Conservation (phyloP, 371 early-diverging fungal species). For the Umbelopsis sp. region DNA sequence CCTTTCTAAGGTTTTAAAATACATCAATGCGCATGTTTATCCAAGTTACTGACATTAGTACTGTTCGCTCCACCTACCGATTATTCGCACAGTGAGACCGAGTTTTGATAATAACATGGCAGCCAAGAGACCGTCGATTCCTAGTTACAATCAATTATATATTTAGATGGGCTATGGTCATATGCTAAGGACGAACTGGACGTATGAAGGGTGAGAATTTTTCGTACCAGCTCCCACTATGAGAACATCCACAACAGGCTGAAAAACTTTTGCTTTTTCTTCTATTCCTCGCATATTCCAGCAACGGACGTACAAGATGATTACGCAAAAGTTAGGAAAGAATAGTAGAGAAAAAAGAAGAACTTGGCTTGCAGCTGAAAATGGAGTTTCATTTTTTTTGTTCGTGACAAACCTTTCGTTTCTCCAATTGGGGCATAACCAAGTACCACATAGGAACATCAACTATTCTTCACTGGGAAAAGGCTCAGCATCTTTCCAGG, state of each 20-base stretch:
- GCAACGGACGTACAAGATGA: too few relatives aligned
- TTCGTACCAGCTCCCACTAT: constrained; percentile 12
- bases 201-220: neutral
- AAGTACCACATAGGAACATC: neutral
- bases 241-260: constrained; percentile 7
- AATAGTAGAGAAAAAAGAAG: neutral
- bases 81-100: constrained; percentile 40
- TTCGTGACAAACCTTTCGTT: constrained; percentile 3
- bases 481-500: neutral
- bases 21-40: neutral
- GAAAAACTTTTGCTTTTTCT: neutral
- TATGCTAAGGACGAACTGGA: neutral
- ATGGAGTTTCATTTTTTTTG: constrained; percentile 4
- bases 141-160: constrained; percentile 22
- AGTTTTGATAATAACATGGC: constrained; percentile 40
- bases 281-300: neutral
- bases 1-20: constrained; percentile 19
- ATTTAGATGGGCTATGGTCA: neutral
- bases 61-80: constrained; percentile 28
- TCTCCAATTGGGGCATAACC: neutral
- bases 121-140: constrained; percentile 41
- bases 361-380: neutral
- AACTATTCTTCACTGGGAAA: constrained; percentile 10
- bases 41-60: neutral
- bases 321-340: neutral